A percentile compares a stretch with the other conserved stretches of the same genome.
These are phyloP conservation scores for Limonium bicolor DNA, from an alignment of 148 eudicot species.

Conservation along the genomic window DNA sequence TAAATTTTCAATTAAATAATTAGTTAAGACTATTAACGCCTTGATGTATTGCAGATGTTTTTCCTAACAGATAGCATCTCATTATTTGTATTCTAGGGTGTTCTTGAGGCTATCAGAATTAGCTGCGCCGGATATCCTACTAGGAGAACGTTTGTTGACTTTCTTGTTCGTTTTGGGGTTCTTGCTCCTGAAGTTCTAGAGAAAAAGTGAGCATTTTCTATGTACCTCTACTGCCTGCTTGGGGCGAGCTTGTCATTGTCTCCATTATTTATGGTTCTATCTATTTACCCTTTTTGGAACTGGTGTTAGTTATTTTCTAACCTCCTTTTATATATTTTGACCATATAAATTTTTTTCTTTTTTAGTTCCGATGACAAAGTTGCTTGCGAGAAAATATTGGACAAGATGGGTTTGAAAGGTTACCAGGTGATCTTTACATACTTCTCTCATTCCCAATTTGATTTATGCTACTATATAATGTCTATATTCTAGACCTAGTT, in stretches of 20 bases:
- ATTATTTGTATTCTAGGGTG: constrained; percentile 49
- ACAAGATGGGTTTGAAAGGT: constrained; percentile 87
- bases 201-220: constrained; percentile 57
- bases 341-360: not conserved
- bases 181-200: constrained; percentile 94
- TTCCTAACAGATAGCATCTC: not conserved
- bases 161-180: constrained; percentile 88
- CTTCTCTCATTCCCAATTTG: not conserved
- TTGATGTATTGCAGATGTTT: not conserved
- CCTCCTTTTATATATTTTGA: not conserved
- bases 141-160: constrained; percentile 85
- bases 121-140: constrained; percentile 99
- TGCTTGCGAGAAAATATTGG: constrained; percentile 78
- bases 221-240: no score
- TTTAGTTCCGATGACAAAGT: constrained; percentile 69
- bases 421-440: constrained; percentile 56
- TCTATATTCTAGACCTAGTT: no score
- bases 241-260: not conserved
- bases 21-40: no score
- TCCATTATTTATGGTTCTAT: not conserved
- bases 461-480: not conserved
- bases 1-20: not conserved
- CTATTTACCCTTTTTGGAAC: not conserved
- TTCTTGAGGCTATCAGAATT: constrained; percentile 98
- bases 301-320: no score